phyloP scores from a whole-genome alignment of 2,329 filamentous ascomycete genomes.

The Falciphora oryzae region DNA sequence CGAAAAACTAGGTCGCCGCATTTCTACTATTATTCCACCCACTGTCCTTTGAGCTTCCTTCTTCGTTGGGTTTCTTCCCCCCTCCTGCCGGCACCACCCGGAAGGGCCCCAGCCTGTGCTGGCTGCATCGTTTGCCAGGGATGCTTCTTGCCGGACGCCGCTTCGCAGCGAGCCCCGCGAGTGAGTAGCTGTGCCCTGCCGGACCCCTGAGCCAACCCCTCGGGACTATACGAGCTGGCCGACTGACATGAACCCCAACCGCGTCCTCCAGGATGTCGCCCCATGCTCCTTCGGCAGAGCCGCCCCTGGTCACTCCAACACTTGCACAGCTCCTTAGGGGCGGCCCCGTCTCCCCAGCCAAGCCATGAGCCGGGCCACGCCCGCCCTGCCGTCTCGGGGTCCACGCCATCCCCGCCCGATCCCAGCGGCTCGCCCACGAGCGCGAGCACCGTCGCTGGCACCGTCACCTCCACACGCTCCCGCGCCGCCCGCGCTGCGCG shows the following conservation, averaged over 20 bases:
- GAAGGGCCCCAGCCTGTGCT: background rate
- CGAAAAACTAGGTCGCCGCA: too few species aligned
- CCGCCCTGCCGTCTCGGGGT: background rate
- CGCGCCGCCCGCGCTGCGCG: too few species aligned
- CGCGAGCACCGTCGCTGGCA: too few species aligned
- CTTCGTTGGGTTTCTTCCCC: background rate
- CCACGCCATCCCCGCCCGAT: background rate
- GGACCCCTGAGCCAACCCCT: too few species aligned
- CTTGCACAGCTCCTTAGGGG: background rate
- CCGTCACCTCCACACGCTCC: background rate
- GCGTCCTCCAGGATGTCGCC: background rate
- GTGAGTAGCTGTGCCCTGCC: background rate
- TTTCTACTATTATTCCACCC: too few species aligned
- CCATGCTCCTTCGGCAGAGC: background rate
- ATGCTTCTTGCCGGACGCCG: background rate
- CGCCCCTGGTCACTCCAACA: background rate
- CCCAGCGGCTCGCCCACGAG: background rate
- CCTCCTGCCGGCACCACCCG: too few species aligned
- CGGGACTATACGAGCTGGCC: background rate
- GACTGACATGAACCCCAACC: background rate
- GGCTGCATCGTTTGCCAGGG: background rate
- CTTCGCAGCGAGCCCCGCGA: background rate
- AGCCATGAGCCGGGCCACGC: background rate
- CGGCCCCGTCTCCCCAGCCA: background rate
- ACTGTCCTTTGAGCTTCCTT: too few species aligned